Evolutionary conservation across 257 asterid genomes (phyloP), one percentile per base, ranked within the genome.

Genomic region (Fraxinus americana): DNA sequence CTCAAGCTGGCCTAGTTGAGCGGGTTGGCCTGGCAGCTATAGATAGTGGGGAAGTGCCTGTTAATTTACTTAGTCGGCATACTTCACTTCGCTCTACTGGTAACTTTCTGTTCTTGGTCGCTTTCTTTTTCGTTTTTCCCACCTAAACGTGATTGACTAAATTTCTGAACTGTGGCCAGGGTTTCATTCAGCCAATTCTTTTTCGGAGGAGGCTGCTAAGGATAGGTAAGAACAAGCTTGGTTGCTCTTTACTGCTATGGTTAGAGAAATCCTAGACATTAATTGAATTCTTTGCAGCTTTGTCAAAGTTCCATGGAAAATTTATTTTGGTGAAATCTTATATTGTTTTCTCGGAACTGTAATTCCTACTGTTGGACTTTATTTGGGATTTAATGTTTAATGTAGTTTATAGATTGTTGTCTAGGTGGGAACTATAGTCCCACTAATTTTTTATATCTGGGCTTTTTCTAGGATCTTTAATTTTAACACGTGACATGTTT

Each of bases 81-180:
- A 80, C 84, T 75, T 88, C 93, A 43, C 81, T 82, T 73, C 79
- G 91, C 69, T 80, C 91, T 86, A 78, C 92, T 57, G 94, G 94
- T 92, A 88, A 54, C 63, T 2, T 78, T 50, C 17, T 73, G 41
- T 72, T 50, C 67, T 54, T 2, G 45, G 23, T n/a, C 0, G 8
- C 25, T 83, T 78, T 84, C 23, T 16, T 39, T 38, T 52, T 71
- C 19, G 12, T 19, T 52, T 57, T 25, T 12, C 32, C 30, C 68
- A 14, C 63, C 9, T 14, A 57, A 57, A 2, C 16, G 19, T 72
- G 67, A 70, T 11, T 79, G 41, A 81, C 82, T n/a, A 38, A 70
- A 52, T 81, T 32, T 36, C 61, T 82, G 61, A n/a, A 23, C 39
- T 74, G 67, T 81, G 65, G n/a, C 78, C 90, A 91, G 97, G 91